These are phyloP conservation scores for Syzygium malaccense DNA, from an alignment of 441 rosid species.

Conservation along the genomic window DNA sequence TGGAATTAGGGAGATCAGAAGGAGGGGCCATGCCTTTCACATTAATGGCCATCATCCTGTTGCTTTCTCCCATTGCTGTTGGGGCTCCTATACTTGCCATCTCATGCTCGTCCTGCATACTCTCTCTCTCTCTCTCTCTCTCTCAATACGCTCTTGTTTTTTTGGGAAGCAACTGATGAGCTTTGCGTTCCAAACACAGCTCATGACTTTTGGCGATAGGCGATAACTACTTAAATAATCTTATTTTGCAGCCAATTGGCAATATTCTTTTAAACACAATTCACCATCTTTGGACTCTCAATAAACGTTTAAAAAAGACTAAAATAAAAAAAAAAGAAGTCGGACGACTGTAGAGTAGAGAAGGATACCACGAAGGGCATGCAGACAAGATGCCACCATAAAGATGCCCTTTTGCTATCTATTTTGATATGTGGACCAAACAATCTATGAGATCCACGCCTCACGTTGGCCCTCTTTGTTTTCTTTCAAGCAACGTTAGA, in stretches of 20 bases:
- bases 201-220: background rate
- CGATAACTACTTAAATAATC: background rate
- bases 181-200: background rate
- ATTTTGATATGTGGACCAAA: background rate
- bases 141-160: background rate
- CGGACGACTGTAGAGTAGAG: background rate
- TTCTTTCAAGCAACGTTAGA: background rate
- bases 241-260: background rate
- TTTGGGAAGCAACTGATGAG: background rate
- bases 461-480: background rate
- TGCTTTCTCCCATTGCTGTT: slow-evolving; percentile 11
- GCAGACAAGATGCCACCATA: background rate
- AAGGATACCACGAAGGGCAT: background rate
- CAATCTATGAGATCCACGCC: background rate
- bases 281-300: background rate
- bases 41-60: slow-evolving; percentile 20
- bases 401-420: background rate
- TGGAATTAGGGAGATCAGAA: background rate
- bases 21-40: slow-evolving; percentile 4
- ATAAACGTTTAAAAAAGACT: background rate
- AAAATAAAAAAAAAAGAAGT: background rate
- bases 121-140: background rate
- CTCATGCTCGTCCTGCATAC: background rate
- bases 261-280: background rate
- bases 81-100: slow-evolving; percentile 1